Percentiles rank a stretch among this genome's conserved stretches.
phyloP scores from a whole-genome alignment of 768 basidiomycete genomes.

The Phallus indusiatus region DNA sequence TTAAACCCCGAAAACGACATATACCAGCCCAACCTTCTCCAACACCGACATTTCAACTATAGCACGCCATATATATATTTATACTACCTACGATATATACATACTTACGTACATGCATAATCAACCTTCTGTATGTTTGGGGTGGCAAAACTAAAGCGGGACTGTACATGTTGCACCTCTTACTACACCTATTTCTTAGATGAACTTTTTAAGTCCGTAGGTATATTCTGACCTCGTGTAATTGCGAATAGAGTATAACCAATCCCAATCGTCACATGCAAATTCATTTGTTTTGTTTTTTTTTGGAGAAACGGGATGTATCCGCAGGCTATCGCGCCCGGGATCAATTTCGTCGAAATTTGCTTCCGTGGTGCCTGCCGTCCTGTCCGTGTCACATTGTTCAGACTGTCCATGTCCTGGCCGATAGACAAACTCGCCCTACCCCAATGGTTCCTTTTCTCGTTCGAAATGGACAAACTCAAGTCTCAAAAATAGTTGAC shows the following conservation, averaged over 20 bases:
- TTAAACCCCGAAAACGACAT: slow-evolving; percentile 60
- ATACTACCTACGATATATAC: background rate
- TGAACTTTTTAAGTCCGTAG: too few relatives aligned
- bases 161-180: too few relatives aligned
- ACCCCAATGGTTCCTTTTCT: background rate
- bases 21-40: background rate
- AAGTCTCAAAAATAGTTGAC: background rate
- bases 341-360: background rate
- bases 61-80: background rate
- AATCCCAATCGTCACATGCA: background rate
- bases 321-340: background rate
- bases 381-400: background rate
- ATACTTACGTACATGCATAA: too few relatives aligned
- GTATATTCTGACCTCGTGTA: too few relatives aligned
- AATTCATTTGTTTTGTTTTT: background rate
- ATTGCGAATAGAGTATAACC: background rate
- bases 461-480: background rate
- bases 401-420: background rate
- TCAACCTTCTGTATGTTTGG: too few relatives aligned
- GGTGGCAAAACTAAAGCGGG: too few relatives aligned
- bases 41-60: background rate
- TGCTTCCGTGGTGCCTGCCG: background rate
- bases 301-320: background rate
- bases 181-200: too few relatives aligned
- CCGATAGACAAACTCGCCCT: background rate